Base-by-base conservation (phyloP, 139 green algal genomes). In the Asterochloris erici region DNA sequence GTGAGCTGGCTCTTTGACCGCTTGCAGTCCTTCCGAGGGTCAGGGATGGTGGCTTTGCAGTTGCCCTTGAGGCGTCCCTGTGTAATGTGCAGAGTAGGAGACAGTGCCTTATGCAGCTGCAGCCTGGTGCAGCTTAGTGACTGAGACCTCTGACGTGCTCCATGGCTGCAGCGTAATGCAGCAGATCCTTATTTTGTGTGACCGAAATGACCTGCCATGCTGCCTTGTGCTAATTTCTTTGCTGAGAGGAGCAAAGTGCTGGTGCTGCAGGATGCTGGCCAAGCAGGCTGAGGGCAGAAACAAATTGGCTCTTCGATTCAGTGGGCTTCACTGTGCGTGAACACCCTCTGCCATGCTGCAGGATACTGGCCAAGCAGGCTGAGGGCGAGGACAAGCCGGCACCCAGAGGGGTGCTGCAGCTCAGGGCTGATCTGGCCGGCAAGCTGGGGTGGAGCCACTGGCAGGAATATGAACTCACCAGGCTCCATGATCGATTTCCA, bases 381-480 rank as follows among this genome's bases (percentile, higher is more conserved):
- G 68, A 60, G 28, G 38, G 79, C n/a, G 91, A 91, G 63, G 86
- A 89, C 71, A 90, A 89, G 63, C 68, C 88, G 12, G 27, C 79
- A 0, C 63, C 71, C 0, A 74, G 74, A 15, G 88, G 94, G 23
- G 82, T 88, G 63, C 82, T 87, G 19, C 74, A 92, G 78, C 79
- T 89, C 23, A 87, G 85, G 63, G 63, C 63, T 24, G 79, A 84
- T 54, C 86, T 94, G 66, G 78, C 62, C 74, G 9, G 64, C 63
- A 28, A 77, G 61, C 75, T 93, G 78, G 89, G 91, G n/a, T 95
- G 92, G 92, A 16, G 26, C n/a, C 90, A 94, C 79, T 94, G 90
- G 88, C 84, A 82, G 74, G 28, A 28, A 16, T 78, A 89, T 74
- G 88, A 91, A 75, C 68, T 75, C 74, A 82, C 76, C 0, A 75